Conservation (phyloP, 2,329 filamentous ascomycete species). For the Aspergillus sclerotialis region DNA sequence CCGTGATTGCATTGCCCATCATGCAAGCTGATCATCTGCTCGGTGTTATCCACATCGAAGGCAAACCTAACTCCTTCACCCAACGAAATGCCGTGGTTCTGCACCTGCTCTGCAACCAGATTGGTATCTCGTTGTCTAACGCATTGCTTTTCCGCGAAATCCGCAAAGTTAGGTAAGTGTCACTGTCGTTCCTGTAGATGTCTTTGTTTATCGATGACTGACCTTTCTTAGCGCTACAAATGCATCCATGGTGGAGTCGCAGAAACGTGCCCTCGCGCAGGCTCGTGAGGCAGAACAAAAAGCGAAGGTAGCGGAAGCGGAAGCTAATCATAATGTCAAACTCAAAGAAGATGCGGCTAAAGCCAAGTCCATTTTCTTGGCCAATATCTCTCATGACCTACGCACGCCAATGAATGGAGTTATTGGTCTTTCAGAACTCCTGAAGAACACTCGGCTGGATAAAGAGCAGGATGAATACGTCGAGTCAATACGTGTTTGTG, state of each 20-base stretch:
- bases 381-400: slow-evolving; percentile 81
- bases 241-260: slow-evolving; percentile 58
- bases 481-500: slow-evolving; percentile 59
- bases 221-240: slow-evolving; percentile 49
- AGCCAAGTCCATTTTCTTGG: slow-evolving; percentile 90
- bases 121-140: slow-evolving; percentile 58
- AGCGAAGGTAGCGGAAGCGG: slow-evolving; percentile 57
- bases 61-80: slow-evolving; percentile 58
- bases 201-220: too few species aligned
- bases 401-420: slow-evolving; percentile 96
- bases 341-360: slow-evolving; percentile 61
- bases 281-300: slow-evolving; percentile 58
- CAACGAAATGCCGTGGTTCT: slow-evolving; percentile 49
- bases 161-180: slow-evolving; percentile 41
- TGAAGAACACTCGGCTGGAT: slow-evolving; percentile 51
- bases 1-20: slow-evolving; percentile 57
- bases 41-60: slow-evolving; percentile 56
- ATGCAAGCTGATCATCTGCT: slow-evolving; percentile 53
- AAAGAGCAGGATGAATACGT: slow-evolving; percentile 56
- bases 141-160: slow-evolving; percentile 56
- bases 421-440: slow-evolving; percentile 63
- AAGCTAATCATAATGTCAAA: slow-evolving; percentile 58
- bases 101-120: slow-evolving; percentile 56
- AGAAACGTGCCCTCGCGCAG: slow-evolving; percentile 56
- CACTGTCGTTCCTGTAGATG: too few species aligned